phyloP scores from a whole-genome alignment of 202 grass and related monocot species.

The Schoenoplectus triqueter region DNA sequence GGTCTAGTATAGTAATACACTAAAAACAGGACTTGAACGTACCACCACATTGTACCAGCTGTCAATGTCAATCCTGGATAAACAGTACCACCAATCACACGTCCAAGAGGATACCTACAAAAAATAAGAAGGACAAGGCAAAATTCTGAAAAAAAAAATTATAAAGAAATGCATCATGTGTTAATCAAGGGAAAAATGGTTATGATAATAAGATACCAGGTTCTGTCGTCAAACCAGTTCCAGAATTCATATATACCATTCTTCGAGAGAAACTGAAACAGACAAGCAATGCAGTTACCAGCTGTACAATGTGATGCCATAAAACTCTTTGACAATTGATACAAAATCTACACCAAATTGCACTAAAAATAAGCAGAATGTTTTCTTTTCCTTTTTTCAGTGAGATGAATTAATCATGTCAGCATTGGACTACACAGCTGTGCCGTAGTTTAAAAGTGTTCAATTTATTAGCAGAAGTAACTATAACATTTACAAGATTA shows the following conservation, averaged over 20 bases:
- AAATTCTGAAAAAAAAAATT: neutral
- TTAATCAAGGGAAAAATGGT: neutral
- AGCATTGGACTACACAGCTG: neutral
- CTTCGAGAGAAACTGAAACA: conserved; percentile 91
- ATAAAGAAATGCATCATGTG: conserved; percentile 16
- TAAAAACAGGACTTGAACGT: conserved; percentile 37
- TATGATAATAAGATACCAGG: conserved; percentile 61
- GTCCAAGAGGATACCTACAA: conserved; percentile 94
- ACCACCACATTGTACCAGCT: conserved; percentile 96
- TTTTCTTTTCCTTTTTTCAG: neutral
- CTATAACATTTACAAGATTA: conserved; percentile 15
- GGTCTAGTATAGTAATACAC: neutral
- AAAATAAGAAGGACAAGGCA: conserved; percentile 27
- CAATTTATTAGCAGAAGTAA: neutral
- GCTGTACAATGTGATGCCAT: neutral
- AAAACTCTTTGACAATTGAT: conserved; percentile 3
- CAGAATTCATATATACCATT: conserved; percentile 99
- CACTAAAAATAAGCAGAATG: neutral
- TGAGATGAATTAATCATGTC: conserved; percentile 13
- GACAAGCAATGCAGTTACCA: conserved; percentile 3
- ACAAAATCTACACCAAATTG: conserved; percentile 22
- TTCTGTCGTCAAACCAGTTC: conserved; percentile 99
- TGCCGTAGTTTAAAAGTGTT: neutral
- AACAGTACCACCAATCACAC: conserved; percentile 97
- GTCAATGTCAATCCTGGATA: conserved; percentile 99